Conservation (phyloP, 495 filamentous ascomycete genomes). For the Cudoniella acicularis region DNA sequence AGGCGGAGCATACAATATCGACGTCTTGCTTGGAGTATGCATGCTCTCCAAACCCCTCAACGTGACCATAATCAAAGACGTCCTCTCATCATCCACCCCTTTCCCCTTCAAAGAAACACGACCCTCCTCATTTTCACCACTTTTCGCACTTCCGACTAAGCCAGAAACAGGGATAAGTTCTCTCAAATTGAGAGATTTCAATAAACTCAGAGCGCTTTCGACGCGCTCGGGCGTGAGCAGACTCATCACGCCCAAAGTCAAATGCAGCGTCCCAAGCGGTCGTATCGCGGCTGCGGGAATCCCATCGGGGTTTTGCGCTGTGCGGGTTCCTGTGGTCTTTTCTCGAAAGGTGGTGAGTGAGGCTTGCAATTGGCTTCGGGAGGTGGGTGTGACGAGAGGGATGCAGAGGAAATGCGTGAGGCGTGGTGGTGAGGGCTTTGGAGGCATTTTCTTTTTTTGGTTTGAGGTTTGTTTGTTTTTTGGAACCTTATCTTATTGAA, state of each 20-base stretch:
- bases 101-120: too few relatives aligned
- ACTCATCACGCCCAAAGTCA: slow-evolving; percentile 86
- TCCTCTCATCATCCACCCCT: neutral
- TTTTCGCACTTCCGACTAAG: too few relatives aligned
- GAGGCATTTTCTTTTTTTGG: neutral
- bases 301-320: slow-evolving; percentile 22
- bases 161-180: slow-evolving; percentile 43
- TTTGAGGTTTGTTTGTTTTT: neutral
- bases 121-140: too few relatives aligned
- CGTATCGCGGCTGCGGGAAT: slow-evolving; percentile 52
- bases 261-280: slow-evolving; percentile 76
- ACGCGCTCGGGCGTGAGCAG: slow-evolving; percentile 54
- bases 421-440: slow-evolving; percentile 22
- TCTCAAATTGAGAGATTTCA: slow-evolving; percentile 50
- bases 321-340: slow-evolving; percentile 40
- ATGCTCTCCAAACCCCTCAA: slow-evolving; percentile 46
- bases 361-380: slow-evolving; percentile 58
- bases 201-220: slow-evolving; percentile 51
- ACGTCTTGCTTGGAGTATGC: slow-evolving; percentile 38
- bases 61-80: slow-evolving; percentile 29
- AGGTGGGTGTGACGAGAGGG: slow-evolving; percentile 63
- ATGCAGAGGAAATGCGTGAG: slow-evolving; percentile 91
- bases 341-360: slow-evolving; percentile 58
- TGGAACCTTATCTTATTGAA: too few relatives aligned
- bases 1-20: slow-evolving; percentile 53